A percentile compares a stretch with the other conserved stretches of the same genome.
Evolutionary conservation across 2,329 filamentous ascomycete genomes (phyloP).

Genomic region (Trichoderma gracile): DNA sequence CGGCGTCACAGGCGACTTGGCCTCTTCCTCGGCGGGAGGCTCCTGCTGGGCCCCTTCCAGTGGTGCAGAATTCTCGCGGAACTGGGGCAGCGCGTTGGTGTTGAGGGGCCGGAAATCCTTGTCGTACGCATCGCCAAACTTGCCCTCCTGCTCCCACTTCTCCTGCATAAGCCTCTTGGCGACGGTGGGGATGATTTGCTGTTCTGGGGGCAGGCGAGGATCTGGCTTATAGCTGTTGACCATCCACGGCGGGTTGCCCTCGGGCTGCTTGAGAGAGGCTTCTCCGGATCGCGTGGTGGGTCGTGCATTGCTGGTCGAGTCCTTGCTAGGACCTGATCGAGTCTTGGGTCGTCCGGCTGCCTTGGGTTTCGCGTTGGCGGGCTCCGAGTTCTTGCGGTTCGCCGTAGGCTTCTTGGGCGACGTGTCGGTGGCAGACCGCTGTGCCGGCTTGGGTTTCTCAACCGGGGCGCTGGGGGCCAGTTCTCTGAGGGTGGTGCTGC

Average conservation of each 20-base stretch:
- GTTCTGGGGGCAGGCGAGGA: slow-evolving; percentile 87
- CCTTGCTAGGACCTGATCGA: slow-evolving; percentile 57
- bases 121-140: slow-evolving; percentile 82
- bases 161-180: slow-evolving; percentile 89
- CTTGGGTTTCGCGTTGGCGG: slow-evolving; percentile 43
- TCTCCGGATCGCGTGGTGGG: slow-evolving; percentile 65
- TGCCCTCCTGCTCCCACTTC: slow-evolving; percentile 91
- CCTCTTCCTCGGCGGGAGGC: slow-evolving; percentile 26
- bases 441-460: slow-evolving; percentile 32
- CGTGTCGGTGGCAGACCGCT: slow-evolving; percentile 49
- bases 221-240: slow-evolving; percentile 94
- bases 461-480: slow-evolving; percentile 28
- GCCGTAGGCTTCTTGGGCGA: slow-evolving; percentile 55
- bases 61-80: slow-evolving; percentile 33
- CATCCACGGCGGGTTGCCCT: slow-evolving; percentile 96
- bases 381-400: slow-evolving; percentile 47
- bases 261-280: slow-evolving; percentile 61
- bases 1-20: slow-evolving; percentile 37
- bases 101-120: slow-evolving; percentile 83
- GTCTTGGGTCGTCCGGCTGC: slow-evolving; percentile 60
- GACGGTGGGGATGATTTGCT: slow-evolving; percentile 93
- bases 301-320: slow-evolving; percentile 49
- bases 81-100: slow-evolving; percentile 57
- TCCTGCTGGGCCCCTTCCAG: slow-evolving; percentile 24
- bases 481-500: slow-evolving; percentile 56